phyloP scores from a whole-genome alignment of 176 grass and related monocot species.

The Thinopyrum elongatum region DNA sequence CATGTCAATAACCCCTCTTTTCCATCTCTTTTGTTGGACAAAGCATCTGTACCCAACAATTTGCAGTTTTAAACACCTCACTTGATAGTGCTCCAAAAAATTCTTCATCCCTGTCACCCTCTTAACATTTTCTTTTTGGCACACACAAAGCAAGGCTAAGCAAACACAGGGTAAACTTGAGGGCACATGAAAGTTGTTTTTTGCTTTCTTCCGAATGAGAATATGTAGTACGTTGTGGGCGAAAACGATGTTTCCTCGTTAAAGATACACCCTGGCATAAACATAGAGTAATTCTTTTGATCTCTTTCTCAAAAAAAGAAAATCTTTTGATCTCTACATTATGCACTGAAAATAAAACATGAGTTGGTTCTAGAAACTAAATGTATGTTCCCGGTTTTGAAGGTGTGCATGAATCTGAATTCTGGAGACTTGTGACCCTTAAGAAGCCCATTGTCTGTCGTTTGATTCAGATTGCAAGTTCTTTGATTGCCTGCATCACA shows the following conservation, averaged over 20 bases:
- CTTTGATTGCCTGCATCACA: background rate
- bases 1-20: constrained; percentile 40
- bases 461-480: constrained; percentile 3
- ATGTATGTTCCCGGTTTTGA: background rate
- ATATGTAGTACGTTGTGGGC: background rate
- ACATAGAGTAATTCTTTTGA: background rate
- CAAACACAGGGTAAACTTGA: background rate
- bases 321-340: background rate
- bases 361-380: constrained; percentile 18
- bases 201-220: background rate
- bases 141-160: background rate
- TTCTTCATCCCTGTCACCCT: constrained; percentile 11
- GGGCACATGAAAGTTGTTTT: background rate
- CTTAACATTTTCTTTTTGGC: background rate
- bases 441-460: constrained; percentile 8
- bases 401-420: constrained; percentile 19
- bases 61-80: constrained; percentile 37
- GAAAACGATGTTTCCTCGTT: constrained; percentile 45
- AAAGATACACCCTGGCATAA: constrained; percentile 36
- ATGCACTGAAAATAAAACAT: background rate
- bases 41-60: constrained; percentile 46
- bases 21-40: constrained; percentile 30
- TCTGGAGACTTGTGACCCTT: constrained; percentile 7
- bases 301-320: no score
- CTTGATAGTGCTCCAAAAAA: constrained; percentile 29